Evolutionary conservation across 306 rosid species (phyloP).

Genomic region (Hylodesmum podocarpum): DNA sequence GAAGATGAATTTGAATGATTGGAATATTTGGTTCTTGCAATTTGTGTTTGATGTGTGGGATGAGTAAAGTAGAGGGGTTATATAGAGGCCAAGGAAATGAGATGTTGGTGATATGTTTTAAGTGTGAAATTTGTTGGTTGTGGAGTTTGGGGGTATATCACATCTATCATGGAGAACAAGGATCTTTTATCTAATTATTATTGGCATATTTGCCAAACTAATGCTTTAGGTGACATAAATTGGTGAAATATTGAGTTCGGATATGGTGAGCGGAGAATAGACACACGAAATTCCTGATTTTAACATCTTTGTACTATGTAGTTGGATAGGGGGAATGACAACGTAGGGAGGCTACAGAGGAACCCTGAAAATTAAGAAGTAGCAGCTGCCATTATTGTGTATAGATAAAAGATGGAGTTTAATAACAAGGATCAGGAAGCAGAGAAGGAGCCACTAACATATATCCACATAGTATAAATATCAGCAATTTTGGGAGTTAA

Average conservation of each 20-base stretch:
- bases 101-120: constrained; percentile 25
- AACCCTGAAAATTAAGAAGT: not conserved
- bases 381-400: not conserved
- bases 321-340: not conserved
- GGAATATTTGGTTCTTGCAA: constrained; percentile 5
- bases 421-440: not conserved
- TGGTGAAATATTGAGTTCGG: not conserved
- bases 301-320: not conserved
- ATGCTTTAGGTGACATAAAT: not conserved
- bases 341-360: not conserved
- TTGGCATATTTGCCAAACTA: not conserved
- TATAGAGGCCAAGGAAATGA: constrained; percentile 21
- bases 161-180: constrained; percentile 2
- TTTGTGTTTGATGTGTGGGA: constrained; percentile 2
- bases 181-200: constrained; percentile 11
- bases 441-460: not conserved
- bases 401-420: not conserved
- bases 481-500: not conserved
- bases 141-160: constrained; percentile 18
- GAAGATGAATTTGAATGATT: constrained; percentile 12
- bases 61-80: not conserved
- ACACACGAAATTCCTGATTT: not conserved
- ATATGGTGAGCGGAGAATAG: constrained; percentile 10
- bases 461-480: not conserved
- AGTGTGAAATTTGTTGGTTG: constrained; percentile 13